phyloP scores from a whole-genome alignment of 768 basidiomycete species.

The Lactifluus pinguis region DNA sequence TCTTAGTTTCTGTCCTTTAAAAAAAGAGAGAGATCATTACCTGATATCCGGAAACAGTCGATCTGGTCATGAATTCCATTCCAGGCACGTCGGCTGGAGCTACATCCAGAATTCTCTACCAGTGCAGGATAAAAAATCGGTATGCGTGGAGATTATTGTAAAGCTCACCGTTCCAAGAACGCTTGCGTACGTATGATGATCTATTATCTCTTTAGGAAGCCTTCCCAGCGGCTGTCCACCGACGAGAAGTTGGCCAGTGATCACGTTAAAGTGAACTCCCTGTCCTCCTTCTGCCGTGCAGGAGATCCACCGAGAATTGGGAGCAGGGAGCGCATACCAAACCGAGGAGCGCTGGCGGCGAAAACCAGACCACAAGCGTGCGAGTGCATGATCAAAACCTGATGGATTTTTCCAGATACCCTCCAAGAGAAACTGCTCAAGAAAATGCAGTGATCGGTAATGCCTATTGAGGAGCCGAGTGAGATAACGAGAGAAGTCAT shows the following conservation, averaged over 20 bases:
- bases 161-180: background rate
- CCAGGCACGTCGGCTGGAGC: background rate
- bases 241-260: background rate
- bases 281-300: background rate
- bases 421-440: background rate
- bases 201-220: background rate
- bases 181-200: background rate
- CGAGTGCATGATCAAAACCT: background rate
- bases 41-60: background rate
- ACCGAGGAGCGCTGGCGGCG: background rate
- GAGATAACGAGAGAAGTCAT: background rate
- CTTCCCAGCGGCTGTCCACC: background rate
- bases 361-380: background rate
- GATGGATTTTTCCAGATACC: background rate
- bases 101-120: background rate
- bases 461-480: background rate
- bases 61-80: constrained; percentile 2
- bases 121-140: background rate
- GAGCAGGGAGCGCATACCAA: background rate
- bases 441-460: background rate
- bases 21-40: background rate
- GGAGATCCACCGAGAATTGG: background rate
- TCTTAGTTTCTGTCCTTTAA: background rate
- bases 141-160: no score
- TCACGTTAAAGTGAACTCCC: background rate